Conservation (phyloP, 352 stramenopile species). For the Phytophthora litchii region DNA sequence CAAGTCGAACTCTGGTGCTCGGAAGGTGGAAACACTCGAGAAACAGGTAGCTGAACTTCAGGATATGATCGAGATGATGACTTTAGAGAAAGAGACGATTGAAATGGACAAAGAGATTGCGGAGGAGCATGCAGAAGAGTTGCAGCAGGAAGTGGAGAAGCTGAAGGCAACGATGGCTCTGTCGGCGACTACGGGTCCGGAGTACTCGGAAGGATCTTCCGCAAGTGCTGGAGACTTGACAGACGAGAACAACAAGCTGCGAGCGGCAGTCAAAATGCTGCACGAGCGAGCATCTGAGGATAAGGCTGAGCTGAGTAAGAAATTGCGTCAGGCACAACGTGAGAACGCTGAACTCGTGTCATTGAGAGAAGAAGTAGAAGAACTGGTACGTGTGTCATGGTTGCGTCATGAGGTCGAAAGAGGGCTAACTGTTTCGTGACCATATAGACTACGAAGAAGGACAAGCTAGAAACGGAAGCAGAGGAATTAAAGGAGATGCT, state of each 20-base stretch:
- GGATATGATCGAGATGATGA: conserved; percentile 86
- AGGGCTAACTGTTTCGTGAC: conserved; percentile 9
- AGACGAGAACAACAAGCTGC: conserved; percentile 88
- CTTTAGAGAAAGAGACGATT: conserved; percentile 86
- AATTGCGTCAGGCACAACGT: conserved; percentile 74
- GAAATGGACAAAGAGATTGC: conserved; percentile 91
- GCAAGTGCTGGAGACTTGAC: conserved; percentile 46
- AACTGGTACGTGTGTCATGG: conserved; percentile 45
- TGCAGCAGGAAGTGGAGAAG: conserved; percentile 75
- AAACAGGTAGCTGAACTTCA: conserved; percentile 74
- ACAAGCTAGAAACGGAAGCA: conserved; percentile 59
- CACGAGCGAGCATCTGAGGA: conserved; percentile 82
- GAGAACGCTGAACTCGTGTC: conserved; percentile 71
- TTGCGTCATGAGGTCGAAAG: conserved; percentile 2
- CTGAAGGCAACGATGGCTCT: conserved; percentile 70
- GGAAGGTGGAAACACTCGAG: conserved; percentile 74
- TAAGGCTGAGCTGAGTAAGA: conserved; percentile 83
- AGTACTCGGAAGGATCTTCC: conserved; percentile 38
- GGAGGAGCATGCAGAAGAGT: conserved; percentile 80
- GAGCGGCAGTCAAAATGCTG: conserved; percentile 79
- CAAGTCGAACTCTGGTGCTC: conserved; percentile 67
- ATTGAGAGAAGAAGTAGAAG: conserved; percentile 75
- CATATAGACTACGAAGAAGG: conserved; percentile 57
- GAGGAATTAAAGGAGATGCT: conserved; percentile 90
- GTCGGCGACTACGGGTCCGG: conserved; percentile 43